These are phyloP conservation scores for Phylloporus arenicola DNA, from an alignment of 768 basidiomycete species.

Conservation along the genomic window DNA sequence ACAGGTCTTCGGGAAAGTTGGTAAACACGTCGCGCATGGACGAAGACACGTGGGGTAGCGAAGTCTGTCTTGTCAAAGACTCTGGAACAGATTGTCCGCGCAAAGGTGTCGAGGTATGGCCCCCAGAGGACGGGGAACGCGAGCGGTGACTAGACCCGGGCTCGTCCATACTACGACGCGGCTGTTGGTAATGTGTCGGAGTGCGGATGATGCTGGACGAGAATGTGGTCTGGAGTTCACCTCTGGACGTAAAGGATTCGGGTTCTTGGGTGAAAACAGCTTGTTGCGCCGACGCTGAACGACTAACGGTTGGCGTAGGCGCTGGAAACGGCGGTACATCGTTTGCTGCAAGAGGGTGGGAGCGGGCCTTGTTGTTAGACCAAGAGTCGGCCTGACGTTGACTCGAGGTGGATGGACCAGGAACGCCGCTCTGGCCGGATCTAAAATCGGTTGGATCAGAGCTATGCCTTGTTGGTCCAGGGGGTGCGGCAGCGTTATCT, in stretches of 20 bases:
- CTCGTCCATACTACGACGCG: slow-evolving; percentile 26
- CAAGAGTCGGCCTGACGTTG: slow-evolving; percentile 19
- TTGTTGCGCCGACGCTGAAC: slow-evolving; percentile 11
- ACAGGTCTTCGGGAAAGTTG: slow-evolving; percentile 25
- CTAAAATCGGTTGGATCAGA: slow-evolving; percentile 21
- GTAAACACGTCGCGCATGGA: slow-evolving; percentile 17
- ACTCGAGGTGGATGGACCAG: slow-evolving; percentile 14
- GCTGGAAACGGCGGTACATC: slow-evolving; percentile 27
- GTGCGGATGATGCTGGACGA: slow-evolving; percentile 64
- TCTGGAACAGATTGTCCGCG: slow-evolving; percentile 19
- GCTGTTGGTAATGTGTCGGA: slow-evolving; percentile 50
- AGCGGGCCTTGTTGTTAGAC: slow-evolving; percentile 17
- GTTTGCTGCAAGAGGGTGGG: slow-evolving; percentile 12
- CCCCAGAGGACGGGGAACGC: slow-evolving; percentile 22
- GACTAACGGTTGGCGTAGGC: slow-evolving; percentile 20
- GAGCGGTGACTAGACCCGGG: slow-evolving; percentile 11
- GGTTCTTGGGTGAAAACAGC: slow-evolving; percentile 21
- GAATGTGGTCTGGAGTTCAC: slow-evolving; percentile 61
- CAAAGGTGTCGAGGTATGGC: slow-evolving; percentile 11
- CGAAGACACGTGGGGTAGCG: slow-evolving; percentile 22
- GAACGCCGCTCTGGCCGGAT: slow-evolving; percentile 2
- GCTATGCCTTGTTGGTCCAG: slow-evolving; percentile 20
- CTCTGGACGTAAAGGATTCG: slow-evolving; percentile 46
- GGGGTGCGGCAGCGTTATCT: slow-evolving; percentile 9
- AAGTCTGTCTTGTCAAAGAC: slow-evolving; percentile 21